phyloP scores from a whole-genome alignment of 1,284 basidiomycete species.

The Ustilago curta region DNA sequence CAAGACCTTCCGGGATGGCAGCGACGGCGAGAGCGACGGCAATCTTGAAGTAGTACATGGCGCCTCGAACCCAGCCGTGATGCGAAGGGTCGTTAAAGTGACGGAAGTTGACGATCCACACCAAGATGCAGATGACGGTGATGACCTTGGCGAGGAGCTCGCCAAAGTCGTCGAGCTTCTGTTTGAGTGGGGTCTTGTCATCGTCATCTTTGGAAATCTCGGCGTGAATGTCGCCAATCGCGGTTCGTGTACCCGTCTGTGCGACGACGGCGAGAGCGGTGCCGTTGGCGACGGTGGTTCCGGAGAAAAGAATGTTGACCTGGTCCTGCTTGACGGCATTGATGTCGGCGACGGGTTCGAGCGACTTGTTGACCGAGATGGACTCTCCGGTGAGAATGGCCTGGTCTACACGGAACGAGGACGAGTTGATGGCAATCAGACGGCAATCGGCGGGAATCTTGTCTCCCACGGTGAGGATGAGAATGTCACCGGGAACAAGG shows the following conservation, averaged over 20 bases:
- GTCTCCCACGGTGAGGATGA: slow-evolving; percentile 66
- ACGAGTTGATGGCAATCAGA: slow-evolving; percentile 63
- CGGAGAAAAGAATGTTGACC: slow-evolving; percentile 68
- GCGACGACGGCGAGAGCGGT: slow-evolving; percentile 63
- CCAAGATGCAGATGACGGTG: slow-evolving; percentile 67
- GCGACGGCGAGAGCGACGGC: slow-evolving; percentile 69
- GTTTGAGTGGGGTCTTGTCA: slow-evolving; percentile 67
- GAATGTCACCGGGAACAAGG: slow-evolving; percentile 67
- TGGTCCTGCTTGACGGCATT: slow-evolving; percentile 68
- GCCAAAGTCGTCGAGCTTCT: slow-evolving; percentile 69
- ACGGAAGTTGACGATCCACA: slow-evolving; percentile 68
- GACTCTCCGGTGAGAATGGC: slow-evolving; percentile 69
- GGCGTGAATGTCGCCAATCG: slow-evolving; percentile 67
- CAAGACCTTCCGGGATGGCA: slow-evolving; percentile 68
- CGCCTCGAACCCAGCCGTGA: slow-evolving; percentile 65
- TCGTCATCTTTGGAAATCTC: slow-evolving; percentile 65
- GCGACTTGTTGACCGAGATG: slow-evolving; percentile 63
- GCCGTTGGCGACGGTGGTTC: slow-evolving; percentile 66
- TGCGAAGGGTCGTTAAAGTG: slow-evolving; percentile 68
- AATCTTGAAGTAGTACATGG: slow-evolving; percentile 69
- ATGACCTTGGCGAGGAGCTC: slow-evolving; percentile 68
- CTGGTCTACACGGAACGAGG: slow-evolving; percentile 66
- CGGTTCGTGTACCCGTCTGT: slow-evolving; percentile 62
- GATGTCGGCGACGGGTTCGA: slow-evolving; percentile 52
- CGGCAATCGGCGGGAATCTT: slow-evolving; percentile 68